Conservation (phyloP, 2,329 filamentous ascomycete genomes). For the Fusarium buharicum region DNA sequence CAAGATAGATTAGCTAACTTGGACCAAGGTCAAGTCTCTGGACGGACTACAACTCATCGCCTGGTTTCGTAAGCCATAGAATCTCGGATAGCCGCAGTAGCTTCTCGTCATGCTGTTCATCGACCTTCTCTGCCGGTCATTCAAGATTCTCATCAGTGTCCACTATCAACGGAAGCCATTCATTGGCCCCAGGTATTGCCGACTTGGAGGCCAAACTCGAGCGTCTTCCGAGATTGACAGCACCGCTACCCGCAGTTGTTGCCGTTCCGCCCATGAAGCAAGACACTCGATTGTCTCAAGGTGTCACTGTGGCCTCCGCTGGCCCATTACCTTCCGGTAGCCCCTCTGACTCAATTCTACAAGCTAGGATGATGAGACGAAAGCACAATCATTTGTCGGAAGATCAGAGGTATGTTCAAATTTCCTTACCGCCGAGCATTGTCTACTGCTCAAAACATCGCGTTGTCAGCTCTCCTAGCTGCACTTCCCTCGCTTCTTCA, state of each 20-base stretch:
- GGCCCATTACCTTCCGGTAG: slow-evolving; percentile 11
- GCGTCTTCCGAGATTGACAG: slow-evolving; percentile 40
- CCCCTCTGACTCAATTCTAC: slow-evolving; percentile 32
- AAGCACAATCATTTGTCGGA: slow-evolving; percentile 40
- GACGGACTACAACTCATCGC: slow-evolving; percentile 33
- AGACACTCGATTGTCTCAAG: slow-evolving; percentile 20
- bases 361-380: slow-evolving; percentile 31
- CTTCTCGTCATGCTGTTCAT: slow-evolving; percentile 61
- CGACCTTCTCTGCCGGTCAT: slow-evolving; percentile 58
- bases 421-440: background rate
- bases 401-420: slow-evolving; percentile 37
- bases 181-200: slow-evolving; percentile 48
- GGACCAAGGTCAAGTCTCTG: slow-evolving; percentile 37
- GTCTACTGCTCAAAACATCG: background rate
- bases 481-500: background rate
- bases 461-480: background rate
- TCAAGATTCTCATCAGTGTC: slow-evolving; percentile 66
- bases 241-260: slow-evolving; percentile 19
- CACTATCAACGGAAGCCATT: slow-evolving; percentile 57
- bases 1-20: slow-evolving; percentile 17
- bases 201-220: slow-evolving; percentile 55
- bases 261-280: slow-evolving; percentile 17
- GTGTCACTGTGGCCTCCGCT: background rate
- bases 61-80: slow-evolving; percentile 41
- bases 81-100: slow-evolving; percentile 64